phyloP scores from a whole-genome alignment of 2,329 filamentous ascomycete genomes.

The Pestalotiopsis sp. region DNA sequence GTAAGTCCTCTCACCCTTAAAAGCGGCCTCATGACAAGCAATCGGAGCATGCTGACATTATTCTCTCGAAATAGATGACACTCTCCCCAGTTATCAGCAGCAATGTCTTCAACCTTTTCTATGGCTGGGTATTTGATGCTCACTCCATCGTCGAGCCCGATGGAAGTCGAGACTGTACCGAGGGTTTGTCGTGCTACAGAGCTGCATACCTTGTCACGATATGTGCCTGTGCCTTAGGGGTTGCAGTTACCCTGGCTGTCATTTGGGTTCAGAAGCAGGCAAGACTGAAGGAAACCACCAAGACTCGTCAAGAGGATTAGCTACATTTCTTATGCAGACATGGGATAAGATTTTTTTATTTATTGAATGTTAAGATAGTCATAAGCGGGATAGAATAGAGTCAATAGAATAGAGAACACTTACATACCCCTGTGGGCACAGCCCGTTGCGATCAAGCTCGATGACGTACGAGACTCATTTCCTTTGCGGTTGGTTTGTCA shows the following conservation, averaged over 20 bases:
- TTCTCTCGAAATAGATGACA: slow-evolving; percentile 67
- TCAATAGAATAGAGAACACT: background rate
- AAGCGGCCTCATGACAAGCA: background rate
- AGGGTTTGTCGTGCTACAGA: slow-evolving; percentile 81
- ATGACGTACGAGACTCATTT: no score
- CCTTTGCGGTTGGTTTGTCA: no score
- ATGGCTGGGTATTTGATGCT: slow-evolving; percentile 80
- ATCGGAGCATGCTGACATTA: slow-evolving; percentile 29
- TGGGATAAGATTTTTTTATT: background rate
- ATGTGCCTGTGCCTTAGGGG: slow-evolving; percentile 68
- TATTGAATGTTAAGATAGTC: background rate
- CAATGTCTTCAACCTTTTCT: slow-evolving; percentile 91
- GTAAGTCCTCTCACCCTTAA: background rate
- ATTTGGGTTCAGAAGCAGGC: slow-evolving; percentile 61
- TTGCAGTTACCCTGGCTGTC: slow-evolving; percentile 71
- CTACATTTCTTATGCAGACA: background rate
- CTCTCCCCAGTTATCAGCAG: slow-evolving; percentile 84
- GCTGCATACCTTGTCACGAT: slow-evolving; percentile 82
- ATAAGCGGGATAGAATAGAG: background rate
- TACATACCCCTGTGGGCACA: background rate
- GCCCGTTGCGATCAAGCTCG: no score
- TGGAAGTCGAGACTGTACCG: slow-evolving; percentile 74
- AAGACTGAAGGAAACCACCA: slow-evolving; percentile 40
- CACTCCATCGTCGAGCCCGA: slow-evolving; percentile 72
- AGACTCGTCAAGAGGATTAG: slow-evolving; percentile 39